phyloP scores from a whole-genome alignment of 352 stramenopile species.

The Pythium grandisporangium region DNA sequence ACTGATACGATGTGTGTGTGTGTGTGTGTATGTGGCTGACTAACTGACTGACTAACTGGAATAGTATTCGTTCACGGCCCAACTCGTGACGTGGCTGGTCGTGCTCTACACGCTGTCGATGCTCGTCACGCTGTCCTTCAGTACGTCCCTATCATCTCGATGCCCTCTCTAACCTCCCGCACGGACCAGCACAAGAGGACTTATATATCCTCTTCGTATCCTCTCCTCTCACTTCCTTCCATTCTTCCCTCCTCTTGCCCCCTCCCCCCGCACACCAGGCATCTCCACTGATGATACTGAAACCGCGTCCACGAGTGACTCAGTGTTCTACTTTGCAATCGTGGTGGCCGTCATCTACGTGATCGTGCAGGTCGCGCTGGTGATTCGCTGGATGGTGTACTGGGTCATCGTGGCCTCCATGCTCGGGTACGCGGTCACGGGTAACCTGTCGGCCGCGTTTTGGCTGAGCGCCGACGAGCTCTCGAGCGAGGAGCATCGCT shows the following conservation, averaged over 20 bases:
- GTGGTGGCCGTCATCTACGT: slow-evolving; percentile 7
- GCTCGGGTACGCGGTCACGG: slow-evolving; percentile 13
- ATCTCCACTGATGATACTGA: neutral
- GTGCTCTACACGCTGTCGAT: slow-evolving; percentile 44
- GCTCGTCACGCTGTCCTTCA: slow-evolving; percentile 18
- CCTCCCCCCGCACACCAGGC: too few species aligned
- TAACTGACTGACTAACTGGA: neutral
- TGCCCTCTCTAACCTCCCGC: neutral
- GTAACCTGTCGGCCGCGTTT: slow-evolving; percentile 21
- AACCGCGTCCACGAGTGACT: neutral
- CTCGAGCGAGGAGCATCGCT: slow-evolving; percentile 15
- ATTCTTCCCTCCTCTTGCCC: too few species aligned
- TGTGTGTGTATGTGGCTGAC: neutral
- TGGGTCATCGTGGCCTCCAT: slow-evolving; percentile 34
- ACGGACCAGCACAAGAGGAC: neutral
- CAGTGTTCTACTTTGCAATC: neutral
- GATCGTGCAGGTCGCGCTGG: slow-evolving; percentile 23
- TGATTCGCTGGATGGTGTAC: slow-evolving; percentile 51
- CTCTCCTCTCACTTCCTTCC: too few species aligned
- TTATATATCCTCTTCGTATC: too few species aligned
- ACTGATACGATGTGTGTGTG: neutral
- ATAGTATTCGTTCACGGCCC: slow-evolving; percentile 40
- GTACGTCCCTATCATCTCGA: slow-evolving; percentile 5
- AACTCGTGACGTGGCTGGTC: slow-evolving; percentile 44
- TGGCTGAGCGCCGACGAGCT: slow-evolving; percentile 24